Conservation (phyloP, 192 early-diverging fungal species). For the Anaeromyces robustus region DNA sequence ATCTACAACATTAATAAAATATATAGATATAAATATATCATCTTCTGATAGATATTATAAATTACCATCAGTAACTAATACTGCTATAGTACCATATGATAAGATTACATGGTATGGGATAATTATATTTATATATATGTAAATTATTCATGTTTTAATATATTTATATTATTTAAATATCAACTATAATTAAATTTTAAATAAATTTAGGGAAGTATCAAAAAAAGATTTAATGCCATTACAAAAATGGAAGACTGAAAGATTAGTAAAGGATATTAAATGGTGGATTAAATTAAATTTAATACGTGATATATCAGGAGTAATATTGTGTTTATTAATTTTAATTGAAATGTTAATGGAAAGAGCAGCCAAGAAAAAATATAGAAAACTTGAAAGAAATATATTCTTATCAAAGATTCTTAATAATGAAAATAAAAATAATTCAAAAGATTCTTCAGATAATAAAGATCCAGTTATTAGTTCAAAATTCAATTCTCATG, state of each 20-base stretch:
- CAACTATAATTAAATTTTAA: too few relatives aligned
- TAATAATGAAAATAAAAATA: not conserved
- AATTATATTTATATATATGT: too few relatives aligned
- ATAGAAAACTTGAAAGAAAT: not conserved
- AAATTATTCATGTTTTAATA: too few relatives aligned
- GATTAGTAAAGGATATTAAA: not conserved
- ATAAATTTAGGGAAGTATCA: not conserved
- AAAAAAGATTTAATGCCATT: not conserved
- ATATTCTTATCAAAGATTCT: not conserved
- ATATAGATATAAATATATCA: not conserved
- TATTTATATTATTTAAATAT: too few relatives aligned
- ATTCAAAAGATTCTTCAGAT: not conserved
- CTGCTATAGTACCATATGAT: not conserved
- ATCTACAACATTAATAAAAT: not conserved
- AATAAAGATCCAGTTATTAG: not conserved
- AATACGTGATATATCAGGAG: not conserved
- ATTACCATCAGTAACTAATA: not conserved
- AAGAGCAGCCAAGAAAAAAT: not conserved
- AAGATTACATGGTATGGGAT: not conserved
- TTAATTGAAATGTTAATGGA: not conserved
- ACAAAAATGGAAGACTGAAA: not conserved
- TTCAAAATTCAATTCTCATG: not conserved
- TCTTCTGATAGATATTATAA: not conserved
- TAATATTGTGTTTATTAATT: not conserved
- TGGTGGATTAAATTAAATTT: not conserved